Percentiles rank a stretch among this genome's conserved stretches.
Evolutionary conservation across 495 filamentous ascomycete species (phyloP).

Genomic region (Penicillium turbatum): DNA sequence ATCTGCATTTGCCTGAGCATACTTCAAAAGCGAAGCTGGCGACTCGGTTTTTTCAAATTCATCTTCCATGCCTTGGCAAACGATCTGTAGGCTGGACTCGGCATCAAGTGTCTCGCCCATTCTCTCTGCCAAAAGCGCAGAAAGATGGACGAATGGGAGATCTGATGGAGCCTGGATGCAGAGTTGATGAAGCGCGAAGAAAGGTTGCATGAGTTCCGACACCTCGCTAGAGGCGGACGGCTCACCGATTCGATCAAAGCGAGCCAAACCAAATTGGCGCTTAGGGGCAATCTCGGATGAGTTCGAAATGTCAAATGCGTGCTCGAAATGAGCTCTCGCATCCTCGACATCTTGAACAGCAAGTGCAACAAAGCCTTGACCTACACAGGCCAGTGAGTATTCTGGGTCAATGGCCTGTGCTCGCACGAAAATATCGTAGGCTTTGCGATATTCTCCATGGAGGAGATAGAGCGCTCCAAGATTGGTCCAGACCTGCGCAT

Average conservation of each 20-base stretch:
- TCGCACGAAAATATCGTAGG: constrained; percentile 82
- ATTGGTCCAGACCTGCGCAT: constrained; percentile 83
- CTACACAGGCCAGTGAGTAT: constrained; percentile 87
- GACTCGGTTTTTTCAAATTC: constrained; percentile 84
- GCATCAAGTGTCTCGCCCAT: constrained; percentile 63
- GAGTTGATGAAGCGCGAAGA: constrained; percentile 85
- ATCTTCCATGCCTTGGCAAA: constrained; percentile 66
- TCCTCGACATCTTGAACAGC: constrained; percentile 68
- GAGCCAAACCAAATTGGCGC: constrained; percentile 68
- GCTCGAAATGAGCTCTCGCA: constrained; percentile 81
- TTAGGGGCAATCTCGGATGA: constrained; percentile 66
- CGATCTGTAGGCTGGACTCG: constrained; percentile 54
- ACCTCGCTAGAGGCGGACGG: constrained; percentile 55
- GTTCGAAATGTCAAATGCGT: constrained; percentile 88
- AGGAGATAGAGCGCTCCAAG: constrained; percentile 80
- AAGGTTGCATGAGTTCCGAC: constrained; percentile 62
- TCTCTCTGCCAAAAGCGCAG: constrained; percentile 75
- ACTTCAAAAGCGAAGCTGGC: constrained; percentile 61
- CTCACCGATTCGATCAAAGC: constrained; percentile 70
- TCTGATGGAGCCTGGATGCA: constrained; percentile 61
- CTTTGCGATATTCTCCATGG: constrained; percentile 74
- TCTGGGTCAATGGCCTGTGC: constrained; percentile 93
- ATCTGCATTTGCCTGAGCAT: constrained; percentile 82
- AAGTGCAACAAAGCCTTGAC: constrained; percentile 81
- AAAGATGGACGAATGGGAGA: constrained; percentile 69